Evolutionary conservation across 192 early-diverging fungal species (phyloP).

Genomic region (Jimgerdemannia lactiflua): DNA sequence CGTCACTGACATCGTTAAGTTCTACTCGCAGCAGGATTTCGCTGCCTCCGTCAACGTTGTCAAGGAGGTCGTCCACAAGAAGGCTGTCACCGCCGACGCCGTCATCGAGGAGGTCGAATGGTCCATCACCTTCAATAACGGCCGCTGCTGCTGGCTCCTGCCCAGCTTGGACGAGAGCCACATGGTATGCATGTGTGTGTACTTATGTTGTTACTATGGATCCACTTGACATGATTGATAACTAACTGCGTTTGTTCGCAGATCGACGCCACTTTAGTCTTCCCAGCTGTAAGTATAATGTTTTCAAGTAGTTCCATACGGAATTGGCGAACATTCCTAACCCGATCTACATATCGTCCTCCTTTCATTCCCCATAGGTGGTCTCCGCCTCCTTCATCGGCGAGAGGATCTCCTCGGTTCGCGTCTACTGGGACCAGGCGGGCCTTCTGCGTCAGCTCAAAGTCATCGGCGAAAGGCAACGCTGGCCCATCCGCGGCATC

Average conservation of each 20-base stretch:
- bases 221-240: too few species aligned
- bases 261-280: too few species aligned
- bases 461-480: slow-evolving; percentile 14
- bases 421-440: slow-evolving; percentile 31
- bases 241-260: too few species aligned
- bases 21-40: slow-evolving; percentile 21
- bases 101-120: slow-evolving; percentile 33
- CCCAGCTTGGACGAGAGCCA: slow-evolving; percentile 13
- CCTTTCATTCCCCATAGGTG: slow-evolving; percentile 6
- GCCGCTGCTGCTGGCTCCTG: slow-evolving; percentile 22
- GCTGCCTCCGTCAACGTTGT: slow-evolving; percentile 11
- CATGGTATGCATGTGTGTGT: slow-evolving; percentile 12
- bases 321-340: too few species aligned
- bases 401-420: slow-evolving; percentile 13
- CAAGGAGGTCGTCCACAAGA: slow-evolving; percentile 22
- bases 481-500: slow-evolving; percentile 19
- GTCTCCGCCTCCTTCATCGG: slow-evolving; percentile 24
- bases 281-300: too few species aligned
- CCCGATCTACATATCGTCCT: too few species aligned
- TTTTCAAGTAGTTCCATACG: too few species aligned
- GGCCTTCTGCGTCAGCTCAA: slow-evolving; percentile 29
- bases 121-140: slow-evolving; percentile 20
- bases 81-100: slow-evolving; percentile 10
- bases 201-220: too few species aligned
- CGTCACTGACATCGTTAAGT: slow-evolving; percentile 21